These are phyloP conservation scores for Floccularia luteovirens DNA, from an alignment of 768 basidiomycete species.

Conservation along the genomic window DNA sequence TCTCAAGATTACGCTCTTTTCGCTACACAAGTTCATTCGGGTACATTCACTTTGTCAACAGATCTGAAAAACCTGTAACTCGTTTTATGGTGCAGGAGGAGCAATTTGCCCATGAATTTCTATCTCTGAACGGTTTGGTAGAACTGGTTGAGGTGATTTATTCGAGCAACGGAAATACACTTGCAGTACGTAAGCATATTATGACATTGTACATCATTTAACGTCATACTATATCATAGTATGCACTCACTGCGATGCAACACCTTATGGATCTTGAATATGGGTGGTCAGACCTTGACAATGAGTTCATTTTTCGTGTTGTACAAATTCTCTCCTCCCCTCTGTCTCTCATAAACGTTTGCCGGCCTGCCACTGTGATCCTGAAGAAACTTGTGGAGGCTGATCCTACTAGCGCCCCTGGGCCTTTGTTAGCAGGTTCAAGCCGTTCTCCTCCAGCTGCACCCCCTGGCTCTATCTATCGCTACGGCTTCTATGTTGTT, in stretches of 20 bases:
- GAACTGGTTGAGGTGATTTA: slow-evolving; percentile 68
- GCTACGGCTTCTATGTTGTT: slow-evolving; percentile 78
- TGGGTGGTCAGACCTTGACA: slow-evolving; percentile 72
- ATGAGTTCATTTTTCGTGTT: slow-evolving; percentile 67
- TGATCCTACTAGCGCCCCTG: slow-evolving; percentile 63
- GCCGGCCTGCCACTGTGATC: slow-evolving; percentile 86
- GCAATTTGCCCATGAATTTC: slow-evolving; percentile 73
- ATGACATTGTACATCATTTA: neutral
- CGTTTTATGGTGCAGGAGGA: slow-evolving; percentile 51
- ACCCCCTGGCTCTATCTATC: slow-evolving; percentile 68
- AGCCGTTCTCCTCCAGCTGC: slow-evolving; percentile 45
- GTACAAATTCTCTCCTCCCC: slow-evolving; percentile 74
- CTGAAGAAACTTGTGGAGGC: slow-evolving; percentile 87
- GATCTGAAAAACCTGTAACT: neutral
- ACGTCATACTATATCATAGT: slow-evolving; percentile 31
- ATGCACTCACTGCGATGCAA: slow-evolving; percentile 80
- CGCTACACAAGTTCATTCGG: slow-evolving; percentile 72
- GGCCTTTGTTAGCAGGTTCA: slow-evolving; percentile 48
- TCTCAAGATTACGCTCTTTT: slow-evolving; percentile 64
- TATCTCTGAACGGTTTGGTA: slow-evolving; percentile 61
- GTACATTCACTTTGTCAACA: slow-evolving; percentile 34
- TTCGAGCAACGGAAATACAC: slow-evolving; percentile 67
- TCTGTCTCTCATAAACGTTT: slow-evolving; percentile 79
- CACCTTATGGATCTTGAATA: slow-evolving; percentile 83
- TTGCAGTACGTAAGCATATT: slow-evolving; percentile 59